Conservation (phyloP, 176 grass and related monocot species). For the Lolium rigidum region DNA sequence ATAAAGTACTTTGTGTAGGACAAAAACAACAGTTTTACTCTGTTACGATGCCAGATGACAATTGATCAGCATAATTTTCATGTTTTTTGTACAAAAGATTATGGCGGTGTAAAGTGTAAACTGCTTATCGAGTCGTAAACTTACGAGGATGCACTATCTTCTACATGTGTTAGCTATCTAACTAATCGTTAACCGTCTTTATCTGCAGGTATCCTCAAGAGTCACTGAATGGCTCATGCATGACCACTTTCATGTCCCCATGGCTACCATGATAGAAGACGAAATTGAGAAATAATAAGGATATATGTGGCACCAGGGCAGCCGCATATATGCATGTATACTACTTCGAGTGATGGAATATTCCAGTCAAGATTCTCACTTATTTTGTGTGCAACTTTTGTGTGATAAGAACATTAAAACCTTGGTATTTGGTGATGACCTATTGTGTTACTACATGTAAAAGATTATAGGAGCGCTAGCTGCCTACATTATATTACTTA, state of each 20-base stretch:
- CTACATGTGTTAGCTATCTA: background rate
- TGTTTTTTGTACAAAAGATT: background rate
- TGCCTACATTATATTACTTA: slow-evolving; percentile 4
- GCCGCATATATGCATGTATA: slow-evolving; percentile 5
- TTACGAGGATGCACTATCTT: background rate
- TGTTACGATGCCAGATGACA: background rate
- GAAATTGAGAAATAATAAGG: slow-evolving; percentile 45
- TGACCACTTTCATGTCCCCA: slow-evolving; percentile 71
- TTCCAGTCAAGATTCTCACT: slow-evolving; percentile 1
- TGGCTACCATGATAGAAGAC: slow-evolving; percentile 70
- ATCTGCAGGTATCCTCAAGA: slow-evolving; percentile 80
- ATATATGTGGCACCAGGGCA: background rate
- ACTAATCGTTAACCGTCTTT: background rate
- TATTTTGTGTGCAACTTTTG: slow-evolving; percentile 28
- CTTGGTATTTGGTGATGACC: background rate
- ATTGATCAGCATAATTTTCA: background rate
- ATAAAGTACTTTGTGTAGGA: background rate
- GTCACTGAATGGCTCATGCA: slow-evolving; percentile 65
- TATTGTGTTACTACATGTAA: background rate
- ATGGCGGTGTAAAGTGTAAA: too few species aligned
- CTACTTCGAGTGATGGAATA: slow-evolving; percentile 13
- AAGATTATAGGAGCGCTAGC: background rate
- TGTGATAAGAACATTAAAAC: slow-evolving; percentile 9
- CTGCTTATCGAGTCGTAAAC: background rate
- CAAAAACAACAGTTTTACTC: background rate